Conservation (phyloP, 257 asterid species). For the Phtheirospermum japonicum region DNA sequence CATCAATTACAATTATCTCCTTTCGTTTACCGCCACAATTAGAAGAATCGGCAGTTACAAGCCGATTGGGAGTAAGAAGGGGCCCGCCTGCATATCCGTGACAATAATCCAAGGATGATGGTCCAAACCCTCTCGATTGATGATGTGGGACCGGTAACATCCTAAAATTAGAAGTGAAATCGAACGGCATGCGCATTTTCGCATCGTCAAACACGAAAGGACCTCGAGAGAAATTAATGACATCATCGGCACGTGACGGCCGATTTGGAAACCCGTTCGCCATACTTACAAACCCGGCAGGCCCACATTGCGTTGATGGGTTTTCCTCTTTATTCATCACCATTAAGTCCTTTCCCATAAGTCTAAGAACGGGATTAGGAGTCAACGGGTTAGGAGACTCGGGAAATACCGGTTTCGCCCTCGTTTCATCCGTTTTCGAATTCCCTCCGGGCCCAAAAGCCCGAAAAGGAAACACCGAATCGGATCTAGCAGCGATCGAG, state of each 20-base stretch:
- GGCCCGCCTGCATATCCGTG: conserved; percentile 27
- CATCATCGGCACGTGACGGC: background rate
- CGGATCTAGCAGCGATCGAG: conserved; percentile 41
- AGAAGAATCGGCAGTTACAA: too few species aligned
- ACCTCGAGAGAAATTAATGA: conserved; percentile 24
- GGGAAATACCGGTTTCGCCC: conserved; percentile 21
- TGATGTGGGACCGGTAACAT: conserved; percentile 21
- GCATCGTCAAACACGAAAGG: conserved; percentile 9
- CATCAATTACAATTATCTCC: conserved; percentile 44
- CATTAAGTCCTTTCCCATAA: conserved; percentile 78
- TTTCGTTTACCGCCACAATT: conserved; percentile 17
- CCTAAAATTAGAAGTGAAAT: conserved; percentile 20
- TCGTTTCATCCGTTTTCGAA: conserved; percentile 24
- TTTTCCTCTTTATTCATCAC: conserved; percentile 53
- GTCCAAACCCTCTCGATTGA: conserved; percentile 30
- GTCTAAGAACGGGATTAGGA: conserved; percentile 54
- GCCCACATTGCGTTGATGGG: conserved; percentile 24
- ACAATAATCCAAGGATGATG: conserved; percentile 27
- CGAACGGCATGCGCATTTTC: conserved; percentile 28
- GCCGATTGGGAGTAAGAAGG: conserved; percentile 26
- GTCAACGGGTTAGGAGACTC: conserved; percentile 42
- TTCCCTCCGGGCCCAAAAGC: background rate
- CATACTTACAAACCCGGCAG: conserved; percentile 18
- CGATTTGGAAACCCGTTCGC: conserved; percentile 25
- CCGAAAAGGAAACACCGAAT: conserved; percentile 11